These are phyloP conservation scores for Penicillium argentinense DNA, from an alignment of 495 filamentous ascomycete species.

Conservation along the genomic window DNA sequence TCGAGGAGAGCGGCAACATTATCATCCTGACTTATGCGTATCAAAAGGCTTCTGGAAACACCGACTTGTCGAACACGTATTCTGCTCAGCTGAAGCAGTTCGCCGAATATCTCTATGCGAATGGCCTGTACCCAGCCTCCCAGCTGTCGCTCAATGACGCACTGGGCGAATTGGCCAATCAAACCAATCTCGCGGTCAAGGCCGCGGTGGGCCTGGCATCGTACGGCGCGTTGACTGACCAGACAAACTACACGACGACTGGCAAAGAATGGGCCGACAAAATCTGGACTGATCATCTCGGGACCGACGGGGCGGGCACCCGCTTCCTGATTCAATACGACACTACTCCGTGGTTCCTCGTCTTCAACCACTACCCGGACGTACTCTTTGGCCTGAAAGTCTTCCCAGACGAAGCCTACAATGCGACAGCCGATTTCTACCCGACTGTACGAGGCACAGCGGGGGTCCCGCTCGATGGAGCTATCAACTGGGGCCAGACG, in stretches of 20 bases:
- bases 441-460: constrained; percentile 25
- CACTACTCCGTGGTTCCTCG: constrained; percentile 32
- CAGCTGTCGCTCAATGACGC: constrained; percentile 54
- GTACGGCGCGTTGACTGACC: constrained; percentile 32
- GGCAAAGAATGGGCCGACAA: constrained; percentile 35
- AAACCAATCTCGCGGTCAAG: constrained; percentile 54
- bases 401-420: constrained; percentile 35
- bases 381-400: constrained; percentile 35
- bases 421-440: constrained; percentile 35
- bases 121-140: constrained; percentile 39
- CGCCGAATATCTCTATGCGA: constrained; percentile 46
- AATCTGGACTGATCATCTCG: constrained; percentile 39
- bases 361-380: constrained; percentile 43
- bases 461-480: constrained; percentile 33
- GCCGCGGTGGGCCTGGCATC: constrained; percentile 48
- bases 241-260: constrained; percentile 33
- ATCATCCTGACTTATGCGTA: constrained; percentile 43
- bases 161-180: constrained; percentile 44
- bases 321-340: constrained; percentile 42
- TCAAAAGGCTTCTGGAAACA: constrained; percentile 32
- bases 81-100: constrained; percentile 34
- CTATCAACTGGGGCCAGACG: constrained; percentile 37
- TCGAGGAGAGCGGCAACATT: constrained; percentile 41
- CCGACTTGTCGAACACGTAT: constrained; percentile 28
- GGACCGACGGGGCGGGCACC: constrained; percentile 32